Conservation (phyloP, 768 basidiomycete species). For the Lactarius indigo region DNA sequence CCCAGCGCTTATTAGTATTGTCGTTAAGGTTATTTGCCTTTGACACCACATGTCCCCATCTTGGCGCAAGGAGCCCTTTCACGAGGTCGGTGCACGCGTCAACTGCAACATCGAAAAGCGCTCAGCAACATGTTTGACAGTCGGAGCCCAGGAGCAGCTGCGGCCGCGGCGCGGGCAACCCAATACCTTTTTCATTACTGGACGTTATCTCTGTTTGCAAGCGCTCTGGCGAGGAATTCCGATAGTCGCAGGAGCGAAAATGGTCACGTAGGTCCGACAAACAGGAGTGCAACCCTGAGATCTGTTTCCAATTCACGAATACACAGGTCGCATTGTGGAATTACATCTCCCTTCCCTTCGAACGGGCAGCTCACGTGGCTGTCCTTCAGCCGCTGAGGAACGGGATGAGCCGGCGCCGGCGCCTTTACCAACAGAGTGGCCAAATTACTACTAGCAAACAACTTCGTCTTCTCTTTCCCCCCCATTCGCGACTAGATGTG, state of each 20-base stretch:
- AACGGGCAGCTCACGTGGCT: not conserved
- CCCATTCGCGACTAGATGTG: slow-evolving; percentile 28
- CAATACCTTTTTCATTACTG: not conserved
- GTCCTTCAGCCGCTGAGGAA: slow-evolving; percentile 6
- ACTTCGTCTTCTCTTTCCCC: slow-evolving; percentile 5
- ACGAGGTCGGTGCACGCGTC: not conserved
- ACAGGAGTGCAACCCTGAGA: not conserved
- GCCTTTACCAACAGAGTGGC: slow-evolving; percentile 11
- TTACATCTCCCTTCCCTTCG: not conserved
- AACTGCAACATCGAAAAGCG: slow-evolving; percentile 15
- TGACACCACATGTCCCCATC: not conserved
- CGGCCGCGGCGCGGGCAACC: not conserved
- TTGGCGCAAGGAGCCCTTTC: slow-evolving; percentile 7
- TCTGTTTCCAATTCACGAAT: not conserved
- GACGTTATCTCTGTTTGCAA: slow-evolving; percentile 10
- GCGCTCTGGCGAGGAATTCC: not conserved
- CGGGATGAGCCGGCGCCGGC: slow-evolving; percentile 10
- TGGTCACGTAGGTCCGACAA: not conserved
- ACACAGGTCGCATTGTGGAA: not conserved
- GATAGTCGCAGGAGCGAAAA: not conserved
- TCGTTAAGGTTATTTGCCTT: slow-evolving; percentile 16
- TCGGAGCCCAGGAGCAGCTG: not conserved
- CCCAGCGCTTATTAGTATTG: slow-evolving; percentile 8
- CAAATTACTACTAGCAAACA: slow-evolving; percentile 3
- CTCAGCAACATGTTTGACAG: not conserved